Conservation (phyloP, 805 yeast species). For the Novakomyces olei region DNA sequence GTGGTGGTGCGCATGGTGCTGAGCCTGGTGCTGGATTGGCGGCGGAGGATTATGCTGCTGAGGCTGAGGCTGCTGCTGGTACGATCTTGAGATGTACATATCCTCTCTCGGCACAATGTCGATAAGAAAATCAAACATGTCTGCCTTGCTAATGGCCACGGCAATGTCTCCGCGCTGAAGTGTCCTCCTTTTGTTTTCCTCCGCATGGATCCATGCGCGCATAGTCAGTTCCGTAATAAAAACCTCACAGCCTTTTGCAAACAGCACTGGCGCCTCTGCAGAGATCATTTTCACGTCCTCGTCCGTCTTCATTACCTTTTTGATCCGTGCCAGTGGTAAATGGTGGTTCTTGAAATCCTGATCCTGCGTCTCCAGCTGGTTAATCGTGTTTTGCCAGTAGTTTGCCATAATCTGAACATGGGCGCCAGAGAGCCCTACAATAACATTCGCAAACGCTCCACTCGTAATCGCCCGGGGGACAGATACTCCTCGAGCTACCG, state of each 20-base stretch:
- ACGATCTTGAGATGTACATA: neutral
- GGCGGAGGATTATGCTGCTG: neutral
- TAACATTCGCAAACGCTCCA: constrained; percentile 69
- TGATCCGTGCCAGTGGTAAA: constrained; percentile 83
- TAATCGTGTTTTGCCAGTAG: constrained; percentile 93
- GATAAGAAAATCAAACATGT: constrained; percentile 91
- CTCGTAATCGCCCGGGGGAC: constrained; percentile 16
- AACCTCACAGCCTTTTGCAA: constrained; percentile 95
- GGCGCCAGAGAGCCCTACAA: constrained; percentile 68
- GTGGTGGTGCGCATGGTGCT: neutral
- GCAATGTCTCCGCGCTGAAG: constrained; percentile 87
- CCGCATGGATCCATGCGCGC: constrained; percentile 99
- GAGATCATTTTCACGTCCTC: constrained; percentile 83
- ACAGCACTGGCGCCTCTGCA: constrained; percentile 93
- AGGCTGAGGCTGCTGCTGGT: constrained; percentile 1
- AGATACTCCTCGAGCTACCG: constrained; percentile 11
- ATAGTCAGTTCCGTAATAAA: constrained; percentile 91
- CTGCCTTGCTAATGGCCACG: constrained; percentile 79
- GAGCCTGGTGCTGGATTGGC: neutral
- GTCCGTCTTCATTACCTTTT: constrained; percentile 17
- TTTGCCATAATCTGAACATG: constrained; percentile 79
- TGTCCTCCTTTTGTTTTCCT: constrained; percentile 84
- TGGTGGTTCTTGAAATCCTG: constrained; percentile 89
- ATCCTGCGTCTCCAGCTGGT: constrained; percentile 67
- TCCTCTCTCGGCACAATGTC: constrained; percentile 90